phyloP scores from a whole-genome alignment of 2,329 filamentous ascomycete genomes.

The Penicillium nordicum region DNA sequence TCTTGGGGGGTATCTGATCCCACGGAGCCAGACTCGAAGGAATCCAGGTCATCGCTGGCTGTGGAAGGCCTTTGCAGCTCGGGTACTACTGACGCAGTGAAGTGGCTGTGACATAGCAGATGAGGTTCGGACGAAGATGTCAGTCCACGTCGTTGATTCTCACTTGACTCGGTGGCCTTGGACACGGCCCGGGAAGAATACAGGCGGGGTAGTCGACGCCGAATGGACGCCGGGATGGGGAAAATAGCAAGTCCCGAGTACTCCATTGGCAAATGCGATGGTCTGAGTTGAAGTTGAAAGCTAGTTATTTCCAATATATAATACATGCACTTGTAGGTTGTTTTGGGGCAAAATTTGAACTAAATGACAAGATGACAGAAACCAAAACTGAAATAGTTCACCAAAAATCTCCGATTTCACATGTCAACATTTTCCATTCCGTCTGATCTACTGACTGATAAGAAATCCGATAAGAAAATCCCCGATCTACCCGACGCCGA shows the following conservation, averaged over 20 bases:
- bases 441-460: not conserved
- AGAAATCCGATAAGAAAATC: not conserved
- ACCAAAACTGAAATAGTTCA: not conserved
- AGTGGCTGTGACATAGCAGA: constrained; percentile 6
- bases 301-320: not conserved
- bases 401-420: not conserved
- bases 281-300: not conserved
- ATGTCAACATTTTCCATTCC: not conserved
- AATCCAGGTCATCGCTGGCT: constrained; percentile 21
- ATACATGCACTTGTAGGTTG: not conserved
- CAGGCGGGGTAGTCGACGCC: constrained; percentile 27
- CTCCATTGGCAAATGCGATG: constrained; percentile 12
- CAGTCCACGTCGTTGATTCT: constrained; percentile 7
- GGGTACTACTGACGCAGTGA: not conserved
- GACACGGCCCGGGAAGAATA: constrained; percentile 18
- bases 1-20: constrained; percentile 10
- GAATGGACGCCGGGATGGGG: constrained; percentile 28
- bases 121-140: constrained; percentile 18
- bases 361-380: not conserved
- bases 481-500: not conserved
- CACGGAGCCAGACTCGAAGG: constrained; percentile 16
- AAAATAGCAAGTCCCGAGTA: constrained; percentile 19
- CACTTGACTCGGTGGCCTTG: constrained; percentile 1
- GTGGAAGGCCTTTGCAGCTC: constrained; percentile 18
- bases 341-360: not conserved